Evolutionary conservation across 2,329 filamentous ascomycete genomes (phyloP).

Genomic region (Raffaelea ambrosiae): DNA sequence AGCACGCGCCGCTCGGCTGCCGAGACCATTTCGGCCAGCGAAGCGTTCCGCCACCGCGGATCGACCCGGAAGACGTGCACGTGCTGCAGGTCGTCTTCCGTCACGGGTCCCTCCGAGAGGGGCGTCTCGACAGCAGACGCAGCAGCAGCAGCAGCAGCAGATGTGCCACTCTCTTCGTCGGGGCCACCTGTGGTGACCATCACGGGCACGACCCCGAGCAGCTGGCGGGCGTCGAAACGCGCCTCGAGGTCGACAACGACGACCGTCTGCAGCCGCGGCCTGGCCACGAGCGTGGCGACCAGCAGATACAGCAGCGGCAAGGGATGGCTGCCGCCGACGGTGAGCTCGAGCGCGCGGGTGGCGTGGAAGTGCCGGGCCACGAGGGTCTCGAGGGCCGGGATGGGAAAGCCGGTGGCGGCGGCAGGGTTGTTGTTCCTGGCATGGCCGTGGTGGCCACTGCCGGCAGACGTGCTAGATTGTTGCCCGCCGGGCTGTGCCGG

Average conservation of each 20-base stretch:
- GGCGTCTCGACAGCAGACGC: not conserved
- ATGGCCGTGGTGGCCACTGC: constrained; percentile 3
- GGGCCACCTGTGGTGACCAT: not conserved
- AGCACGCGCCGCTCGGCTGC: constrained; percentile 39
- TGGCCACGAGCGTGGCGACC: constrained; percentile 39
- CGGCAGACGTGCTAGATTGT: not conserved
- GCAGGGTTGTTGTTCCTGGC: no score
- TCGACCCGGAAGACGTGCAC: constrained; percentile 40
- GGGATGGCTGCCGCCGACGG: constrained; percentile 39
- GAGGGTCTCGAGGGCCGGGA: constrained; percentile 38
- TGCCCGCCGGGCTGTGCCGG: not conserved
- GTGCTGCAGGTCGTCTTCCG: constrained; percentile 33
- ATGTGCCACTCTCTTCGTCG: no score
- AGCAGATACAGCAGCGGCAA: constrained; percentile 49
- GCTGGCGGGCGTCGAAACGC: constrained; percentile 44
- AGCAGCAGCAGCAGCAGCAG: not conserved
- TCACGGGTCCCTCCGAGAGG: constrained; percentile 12
- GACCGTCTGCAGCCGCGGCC: constrained; percentile 38
- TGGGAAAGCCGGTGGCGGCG: constrained; percentile 20
- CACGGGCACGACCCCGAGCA: constrained; percentile 17
- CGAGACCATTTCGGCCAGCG: constrained; percentile 24
- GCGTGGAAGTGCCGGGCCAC: constrained; percentile 36
- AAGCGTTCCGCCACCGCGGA: constrained; percentile 14
- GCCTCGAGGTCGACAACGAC: constrained; percentile 47
- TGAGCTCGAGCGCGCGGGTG: constrained; percentile 37